Evolutionary conservation across 2,329 filamentous ascomycete species (phyloP), one percentile per base, ranked within the genome.

Genomic region (Ophiostoma ips): DNA sequence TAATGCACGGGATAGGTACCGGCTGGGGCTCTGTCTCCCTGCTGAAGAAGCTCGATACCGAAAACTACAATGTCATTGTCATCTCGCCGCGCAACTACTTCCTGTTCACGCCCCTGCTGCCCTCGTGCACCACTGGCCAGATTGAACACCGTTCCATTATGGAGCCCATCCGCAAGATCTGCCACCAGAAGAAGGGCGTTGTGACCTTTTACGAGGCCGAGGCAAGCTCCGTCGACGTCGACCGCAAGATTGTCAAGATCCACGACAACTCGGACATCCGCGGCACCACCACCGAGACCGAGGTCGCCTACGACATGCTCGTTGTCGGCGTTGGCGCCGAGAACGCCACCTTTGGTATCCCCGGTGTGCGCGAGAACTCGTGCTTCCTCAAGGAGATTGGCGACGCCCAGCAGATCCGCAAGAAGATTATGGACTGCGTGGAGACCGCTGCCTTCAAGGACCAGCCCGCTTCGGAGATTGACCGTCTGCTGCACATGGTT

Each of bases 121-220:
- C 92, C 57, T 96, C 90, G 64, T 98, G 92, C 71, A 96, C 92
- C 48, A 95, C 90, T 58, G 92, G 92, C 61, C 84, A 87, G 60
- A 92, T 98, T 67, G 92, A 98, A 76, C 92, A 96, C 73, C 87
- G 92, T 66, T 96, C 89, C 63, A 98, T 98, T 69, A 98, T 98
- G 92, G 92, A 98, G 73, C 92, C 92, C 51, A 84, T 98, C 61
- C 87, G 92, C 64, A 87, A 92, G 66, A 95, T 98, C 66, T 77
- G 95, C 59, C 86, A 89, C 63, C 85, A 92, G 72, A 96, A 96
- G 78, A 88, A 87, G 71, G 84, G 87, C 56, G 77, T 82, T 46
- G 92, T 94, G 66, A 92, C 88, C 69, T 98, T 84, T 77, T 98
- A 95, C 76, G 92, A 98, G 76, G 92, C 92, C 58, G 90, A 96